Evolutionary conservation across 345 rosid species (phyloP).

Genomic region (Cardamine resedifolia): DNA sequence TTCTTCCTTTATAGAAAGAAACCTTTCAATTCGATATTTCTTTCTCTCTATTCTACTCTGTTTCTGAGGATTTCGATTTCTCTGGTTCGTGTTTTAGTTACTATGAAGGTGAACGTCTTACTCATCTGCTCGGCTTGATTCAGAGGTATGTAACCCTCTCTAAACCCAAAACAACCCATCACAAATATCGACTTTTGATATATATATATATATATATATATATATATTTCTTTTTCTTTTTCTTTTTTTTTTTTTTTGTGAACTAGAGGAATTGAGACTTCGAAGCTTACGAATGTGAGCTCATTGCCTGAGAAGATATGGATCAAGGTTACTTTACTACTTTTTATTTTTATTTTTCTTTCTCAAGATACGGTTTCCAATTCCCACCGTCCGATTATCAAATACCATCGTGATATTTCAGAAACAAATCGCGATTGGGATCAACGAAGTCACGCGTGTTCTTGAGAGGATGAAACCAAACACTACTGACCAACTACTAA

Average conservation of each 20-base stretch:
- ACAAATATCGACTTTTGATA: not conserved
- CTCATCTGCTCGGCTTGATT: constrained; percentile 50
- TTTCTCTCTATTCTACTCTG: not conserved
- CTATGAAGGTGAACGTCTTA: constrained; percentile 61
- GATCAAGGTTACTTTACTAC: constrained; percentile 52
- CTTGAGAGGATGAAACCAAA: constrained; percentile 65
- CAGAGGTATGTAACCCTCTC: constrained; percentile 43
- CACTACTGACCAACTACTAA: not conserved
- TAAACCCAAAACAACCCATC: not conserved
- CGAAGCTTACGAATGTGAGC: constrained; percentile 47
- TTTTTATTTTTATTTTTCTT: not conserved
- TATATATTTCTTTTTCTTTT: too few relatives aligned
- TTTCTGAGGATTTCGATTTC: constrained; percentile 6
- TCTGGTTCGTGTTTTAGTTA: constrained; percentile 37
- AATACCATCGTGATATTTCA: constrained; percentile 15
- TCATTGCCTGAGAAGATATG: constrained; percentile 71
- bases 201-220: too few relatives aligned
- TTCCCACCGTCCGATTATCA: not conserved
- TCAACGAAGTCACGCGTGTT: constrained; percentile 79
- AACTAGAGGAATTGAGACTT: constrained; percentile 51
- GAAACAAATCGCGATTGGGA: constrained; percentile 85
- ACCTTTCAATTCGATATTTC: not conserved
- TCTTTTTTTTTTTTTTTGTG: not conserved
- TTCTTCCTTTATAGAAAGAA: not conserved
- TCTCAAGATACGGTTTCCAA: not conserved